A percentile compares a stretch with the other conserved stretches of the same genome.
phyloP scores from a whole-genome alignment of 768 basidiomycete genomes.

The Xerocomus potaroensis region DNA sequence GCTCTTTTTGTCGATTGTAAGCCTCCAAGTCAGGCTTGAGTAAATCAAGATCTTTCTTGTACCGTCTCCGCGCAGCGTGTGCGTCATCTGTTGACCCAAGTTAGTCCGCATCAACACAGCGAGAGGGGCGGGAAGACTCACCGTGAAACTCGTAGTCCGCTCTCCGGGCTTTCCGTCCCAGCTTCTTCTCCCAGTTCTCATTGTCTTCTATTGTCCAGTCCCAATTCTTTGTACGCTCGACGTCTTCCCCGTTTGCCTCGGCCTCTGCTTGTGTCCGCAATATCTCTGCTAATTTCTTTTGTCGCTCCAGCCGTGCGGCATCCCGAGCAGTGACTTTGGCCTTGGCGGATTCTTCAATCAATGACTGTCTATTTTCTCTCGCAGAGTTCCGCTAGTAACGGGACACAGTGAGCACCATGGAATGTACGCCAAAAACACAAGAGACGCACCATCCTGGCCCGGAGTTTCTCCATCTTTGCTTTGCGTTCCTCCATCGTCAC shows the following conservation, averaged over 20 bases:
- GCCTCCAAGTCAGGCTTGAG: slow-evolving; percentile 84
- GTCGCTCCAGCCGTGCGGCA: slow-evolving; percentile 77
- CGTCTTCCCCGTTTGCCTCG: slow-evolving; percentile 87
- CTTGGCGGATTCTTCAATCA: slow-evolving; percentile 81
- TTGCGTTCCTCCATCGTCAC: slow-evolving; percentile 68
- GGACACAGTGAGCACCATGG: not conserved
- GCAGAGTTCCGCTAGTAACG: slow-evolving; percentile 74
- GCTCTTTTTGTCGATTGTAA: slow-evolving; percentile 88
- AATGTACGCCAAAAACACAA: not conserved
- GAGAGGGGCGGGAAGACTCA: slow-evolving; percentile 33
- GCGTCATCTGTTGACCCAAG: slow-evolving; percentile 63
- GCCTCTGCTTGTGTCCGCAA: slow-evolving; percentile 84
- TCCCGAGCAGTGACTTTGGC: slow-evolving; percentile 77
- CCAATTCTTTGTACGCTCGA: slow-evolving; percentile 95
- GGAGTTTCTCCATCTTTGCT: slow-evolving; percentile 70
- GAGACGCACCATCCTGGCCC: slow-evolving; percentile 66
- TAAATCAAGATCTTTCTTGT: slow-evolving; percentile 87
- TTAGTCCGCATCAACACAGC: not conserved
- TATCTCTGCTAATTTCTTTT: slow-evolving; percentile 85
- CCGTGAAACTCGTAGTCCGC: slow-evolving; percentile 92
- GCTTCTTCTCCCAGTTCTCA: slow-evolving; percentile 42
- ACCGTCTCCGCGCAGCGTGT: slow-evolving; percentile 81
- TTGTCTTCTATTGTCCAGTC: slow-evolving; percentile 45
- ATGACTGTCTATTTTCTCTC: slow-evolving; percentile 77
- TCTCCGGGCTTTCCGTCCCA: slow-evolving; percentile 74